Evolutionary conservation across 2,329 filamentous ascomycete genomes (phyloP).

Genomic region (Zymoseptoria pseudotritici): DNA sequence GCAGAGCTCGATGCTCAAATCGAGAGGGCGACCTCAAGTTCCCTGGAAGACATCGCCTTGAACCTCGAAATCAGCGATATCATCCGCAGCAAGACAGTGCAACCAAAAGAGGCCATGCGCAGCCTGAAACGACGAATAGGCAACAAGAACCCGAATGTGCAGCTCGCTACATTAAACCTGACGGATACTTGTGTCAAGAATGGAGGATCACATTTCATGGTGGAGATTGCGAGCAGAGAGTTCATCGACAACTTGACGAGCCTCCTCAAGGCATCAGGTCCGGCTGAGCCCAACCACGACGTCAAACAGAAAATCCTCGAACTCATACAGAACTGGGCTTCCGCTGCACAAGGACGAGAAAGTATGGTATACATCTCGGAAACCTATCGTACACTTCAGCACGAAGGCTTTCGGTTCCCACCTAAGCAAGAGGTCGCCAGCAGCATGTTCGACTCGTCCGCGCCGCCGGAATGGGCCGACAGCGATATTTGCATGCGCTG

Average conservation of each 20-base stretch:
- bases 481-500: constrained; percentile 99
- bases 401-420: constrained; percentile 82
- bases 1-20: constrained; percentile 95
- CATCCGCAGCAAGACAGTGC: constrained; percentile 94
- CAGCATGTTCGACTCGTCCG: constrained; percentile 95
- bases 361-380: constrained; percentile 82
- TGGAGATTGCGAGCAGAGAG: constrained; percentile 90
- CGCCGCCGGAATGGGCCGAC: constrained; percentile 96
- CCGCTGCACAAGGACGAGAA: constrained; percentile 74
- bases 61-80: constrained; percentile 98
- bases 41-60: constrained; percentile 94
- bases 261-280: constrained; percentile 71
- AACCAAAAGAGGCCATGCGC: constrained; percentile 96
- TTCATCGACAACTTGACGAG: constrained; percentile 97
- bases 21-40: constrained; percentile 88
- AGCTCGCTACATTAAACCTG: constrained; percentile 89
- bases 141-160: constrained; percentile 95
- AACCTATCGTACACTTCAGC: constrained; percentile 73
- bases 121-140: constrained; percentile 88
- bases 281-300: constrained; percentile 68
- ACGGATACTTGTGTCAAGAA: constrained; percentile 99
- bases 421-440: constrained; percentile 81
- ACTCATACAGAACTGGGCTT: constrained; percentile 87
- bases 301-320: constrained; percentile 88
- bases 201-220: constrained; percentile 87